Evolutionary conservation across 805 yeast species (phyloP).

Genomic region (Sugiyamaella americana): DNA sequence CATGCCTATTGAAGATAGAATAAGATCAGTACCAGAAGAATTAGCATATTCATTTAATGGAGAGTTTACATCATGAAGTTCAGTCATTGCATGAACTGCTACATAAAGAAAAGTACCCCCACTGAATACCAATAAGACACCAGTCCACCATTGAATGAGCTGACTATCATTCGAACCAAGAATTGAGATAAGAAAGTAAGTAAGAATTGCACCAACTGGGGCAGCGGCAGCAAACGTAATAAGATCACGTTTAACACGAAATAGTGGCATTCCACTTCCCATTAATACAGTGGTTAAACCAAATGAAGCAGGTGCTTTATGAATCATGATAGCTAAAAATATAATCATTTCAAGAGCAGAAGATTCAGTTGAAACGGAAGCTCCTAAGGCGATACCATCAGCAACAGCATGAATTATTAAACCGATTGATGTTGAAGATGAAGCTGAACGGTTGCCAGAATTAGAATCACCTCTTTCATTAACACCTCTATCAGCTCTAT

Average conservation of each 20-base stretch:
- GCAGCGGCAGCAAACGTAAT: conserved; percentile 52
- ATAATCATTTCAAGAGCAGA: conserved; percentile 40
- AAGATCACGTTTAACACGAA: conserved; percentile 42
- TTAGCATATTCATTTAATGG: conserved; percentile 6
- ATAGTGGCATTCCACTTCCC: conserved; percentile 32
- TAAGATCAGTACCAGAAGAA: conserved; percentile 16
- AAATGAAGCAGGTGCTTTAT: conserved; percentile 71
- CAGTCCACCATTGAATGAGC: conserved; percentile 39
- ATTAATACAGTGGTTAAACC: conserved; percentile 54
- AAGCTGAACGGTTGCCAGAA: conserved; percentile 2
- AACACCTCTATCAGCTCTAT: conserved; percentile 1
- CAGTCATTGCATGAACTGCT: conserved; percentile 56
- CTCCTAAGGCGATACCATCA: conserved; percentile 70
- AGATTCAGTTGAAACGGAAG: conserved; percentile 42
- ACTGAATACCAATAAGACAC: conserved; percentile 49
- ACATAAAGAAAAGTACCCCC: conserved; percentile 73
- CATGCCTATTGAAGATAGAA: conserved; percentile 28
- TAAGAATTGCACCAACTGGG: conserved; percentile 52
- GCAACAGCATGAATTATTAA: conserved; percentile 60
- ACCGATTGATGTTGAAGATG: conserved; percentile 49
- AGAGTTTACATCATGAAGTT: conserved; percentile 21
- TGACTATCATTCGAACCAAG: conserved; percentile 18
- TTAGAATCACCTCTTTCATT: background rate
- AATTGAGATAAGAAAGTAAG: conserved; percentile 36
- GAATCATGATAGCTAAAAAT: conserved; percentile 56